Evolutionary conservation across 106 monocot genomes (phyloP).

Genomic region (Ottelia alismoides): DNA sequence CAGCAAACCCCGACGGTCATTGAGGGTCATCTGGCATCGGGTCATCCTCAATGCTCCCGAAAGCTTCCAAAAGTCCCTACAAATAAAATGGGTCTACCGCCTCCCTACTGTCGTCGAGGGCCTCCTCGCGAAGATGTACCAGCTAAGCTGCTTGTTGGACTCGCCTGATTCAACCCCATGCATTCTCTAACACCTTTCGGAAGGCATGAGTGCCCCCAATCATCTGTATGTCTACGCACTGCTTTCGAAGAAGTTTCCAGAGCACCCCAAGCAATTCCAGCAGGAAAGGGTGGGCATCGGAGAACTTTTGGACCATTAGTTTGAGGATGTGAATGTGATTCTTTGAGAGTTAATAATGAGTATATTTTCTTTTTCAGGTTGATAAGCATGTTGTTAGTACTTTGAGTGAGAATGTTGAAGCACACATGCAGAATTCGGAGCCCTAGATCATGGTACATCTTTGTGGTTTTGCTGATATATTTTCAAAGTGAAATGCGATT

Average conservation of each 20-base stretch:
- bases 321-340: too few species aligned
- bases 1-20: too few species aligned
- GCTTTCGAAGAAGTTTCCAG: slow-evolving; percentile 87
- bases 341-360: too few species aligned
- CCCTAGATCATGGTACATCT: slow-evolving; percentile 72
- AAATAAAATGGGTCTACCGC: slow-evolving; percentile 76
- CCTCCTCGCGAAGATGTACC: slow-evolving; percentile 75
- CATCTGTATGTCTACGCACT: slow-evolving; percentile 59
- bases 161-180: slow-evolving; percentile 52
- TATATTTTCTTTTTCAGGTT: slow-evolving; percentile 74
- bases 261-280: slow-evolving; percentile 91
- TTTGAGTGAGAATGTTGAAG: slow-evolving; percentile 73
- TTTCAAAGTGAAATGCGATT: too few species aligned
- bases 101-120: slow-evolving; percentile 78
- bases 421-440: slow-evolving; percentile 75
- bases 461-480: too few species aligned
- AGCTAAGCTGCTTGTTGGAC: slow-evolving; percentile 46
- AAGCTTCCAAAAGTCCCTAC: slow-evolving; percentile 28
- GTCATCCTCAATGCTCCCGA: slow-evolving; percentile 19
- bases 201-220: slow-evolving; percentile 72
- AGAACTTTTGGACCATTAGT: too few species aligned
- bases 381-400: slow-evolving; percentile 79
- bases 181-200: slow-evolving; percentile 85
- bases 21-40: slow-evolving; percentile 36
- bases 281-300: slow-evolving; percentile 61